A percentile compares a stretch with the other conserved stretches of the same genome.
These are phyloP conservation scores for Fraxinus anomala DNA, from an alignment of 257 asterid species.

Conservation along the genomic window DNA sequence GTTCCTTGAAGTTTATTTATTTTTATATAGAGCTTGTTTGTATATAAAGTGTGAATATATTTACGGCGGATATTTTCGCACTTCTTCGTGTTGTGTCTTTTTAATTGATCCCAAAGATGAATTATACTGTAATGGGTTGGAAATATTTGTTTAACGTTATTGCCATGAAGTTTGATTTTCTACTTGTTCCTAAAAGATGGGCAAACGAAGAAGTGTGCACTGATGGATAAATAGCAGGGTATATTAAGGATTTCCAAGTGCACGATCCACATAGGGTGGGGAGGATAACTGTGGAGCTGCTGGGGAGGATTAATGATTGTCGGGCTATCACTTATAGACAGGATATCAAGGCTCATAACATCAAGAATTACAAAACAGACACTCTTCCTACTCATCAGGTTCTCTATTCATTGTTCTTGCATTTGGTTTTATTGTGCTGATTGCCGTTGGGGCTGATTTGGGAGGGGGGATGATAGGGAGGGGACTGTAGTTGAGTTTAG, in stretches of 20 bases:
- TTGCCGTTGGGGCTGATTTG: constrained; percentile 19
- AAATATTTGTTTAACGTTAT: constrained; percentile 14
- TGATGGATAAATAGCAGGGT: constrained; percentile 58
- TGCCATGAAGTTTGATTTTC: background rate
- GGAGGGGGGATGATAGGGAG: constrained; percentile 6
- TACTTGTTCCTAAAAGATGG: background rate
- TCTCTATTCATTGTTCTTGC: constrained; percentile 15
- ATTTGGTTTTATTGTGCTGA: constrained; percentile 6
- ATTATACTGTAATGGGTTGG: constrained; percentile 5
- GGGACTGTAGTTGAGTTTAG: background rate
- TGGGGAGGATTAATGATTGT: constrained; percentile 87
- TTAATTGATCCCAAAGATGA: constrained; percentile 1
- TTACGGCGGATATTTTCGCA: no score
- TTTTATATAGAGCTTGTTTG: background rate
- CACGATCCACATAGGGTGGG: constrained; percentile 85
- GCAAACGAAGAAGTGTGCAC: background rate
- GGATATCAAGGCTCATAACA: constrained; percentile 64
- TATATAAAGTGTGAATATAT: no score
- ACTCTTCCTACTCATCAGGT: constrained; percentile 94
- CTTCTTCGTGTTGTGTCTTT: background rate
- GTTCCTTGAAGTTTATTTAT: background rate
- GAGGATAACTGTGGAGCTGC: constrained; percentile 76
- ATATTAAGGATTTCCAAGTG: constrained; percentile 75
- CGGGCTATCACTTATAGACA: constrained; percentile 82
- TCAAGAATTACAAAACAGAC: constrained; percentile 62